Evolutionary conservation across 129 eudicot species (phyloP), one percentile per base, ranked within the genome.

Genomic region (Erigeron canadensis): DNA sequence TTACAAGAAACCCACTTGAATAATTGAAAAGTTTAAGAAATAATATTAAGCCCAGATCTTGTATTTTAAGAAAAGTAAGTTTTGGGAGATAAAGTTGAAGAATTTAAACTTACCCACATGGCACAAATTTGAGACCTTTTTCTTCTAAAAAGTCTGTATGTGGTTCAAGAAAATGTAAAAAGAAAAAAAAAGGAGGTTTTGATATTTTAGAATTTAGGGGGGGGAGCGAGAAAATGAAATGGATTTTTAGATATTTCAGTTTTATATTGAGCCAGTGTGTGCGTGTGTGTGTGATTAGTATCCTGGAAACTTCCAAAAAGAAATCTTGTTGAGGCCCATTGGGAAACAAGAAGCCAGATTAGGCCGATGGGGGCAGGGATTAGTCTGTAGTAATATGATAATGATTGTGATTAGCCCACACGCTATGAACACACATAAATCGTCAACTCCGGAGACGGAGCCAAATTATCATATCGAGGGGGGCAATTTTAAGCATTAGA

Each of bases 1-100:
- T 51, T 77, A 69, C 81, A 70, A 77, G 71, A 70, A 77, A 77
- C 60, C 81, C 81, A 62, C 47, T 77, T 76, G 69, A 70, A 70
- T 51, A 44, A 11, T 10, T 50, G 23, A 53, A 53, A 17, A 67
- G n/a, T n/a, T n/a, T 10, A 23, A 12, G 38, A 19, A 21, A 59
- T 59, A 56, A 38, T 47, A 60, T 38, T 17, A 69, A 69, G 69
- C 46, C 75, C 61, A 76, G 81, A 76, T 68, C 81, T 76, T 69
- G 70, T 69, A 69, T n/a, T 43, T 43, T 28, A 28, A 28, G 34
- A 53, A 64, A 64, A 65, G 9, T 43, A 58, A 76, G 47, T 4
- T 57, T 17, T 34, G 69, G 62, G 69, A 21, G 69, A 76, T 68
- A 12, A 68, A 68, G 67, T 2, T 47, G 38, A 46, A 76, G 69